Evolutionary conservation across 1,139 yeast species (phyloP), one percentile per base, ranked within the genome.

Genomic region (Zygotorulaspora mrakii): DNA sequence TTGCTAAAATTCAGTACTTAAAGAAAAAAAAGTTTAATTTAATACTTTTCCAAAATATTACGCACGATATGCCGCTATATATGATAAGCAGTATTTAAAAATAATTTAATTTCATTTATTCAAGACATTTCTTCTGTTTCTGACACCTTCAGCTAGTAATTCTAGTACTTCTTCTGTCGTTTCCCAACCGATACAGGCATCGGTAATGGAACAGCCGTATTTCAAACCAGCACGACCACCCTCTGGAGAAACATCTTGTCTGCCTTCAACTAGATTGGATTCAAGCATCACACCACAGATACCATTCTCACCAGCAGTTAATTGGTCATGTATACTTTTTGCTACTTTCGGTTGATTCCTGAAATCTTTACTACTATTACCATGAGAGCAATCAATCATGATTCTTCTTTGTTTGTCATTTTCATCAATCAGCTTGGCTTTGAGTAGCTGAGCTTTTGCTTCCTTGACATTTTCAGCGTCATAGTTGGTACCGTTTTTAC

Each of bases 331-430:
- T 43, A 91, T 76, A 39, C 70, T 76, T 14, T 77, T 74, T 14
- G 95, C 88, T n/a, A 89, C 98, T 64, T 75, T 77, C 34, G 97
- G 96, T 70, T 91, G 98, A 68, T 91, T 91, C 59, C 74, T 77
- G 74, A 79, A 89, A 67, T 91, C 81, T 65, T 91, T 91, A 60
- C 73, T 77, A 35, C 96, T 86, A 71, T 91, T 91, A 49, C 96
- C 98, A 62, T 91, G 98, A 29, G 96, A 88, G 64, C 97, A 91
- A 67, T 91, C 98, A 48, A 91, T 81, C 97, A 91, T 91, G 60
- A 91, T 84, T 65, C 94, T 76, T 55, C 83, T 79, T 31, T 69
- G 73, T 24, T 68, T 65, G 40, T 65, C 66, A 13, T 65, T 66
- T 13, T 67, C 69, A 23, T 68, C 67, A 23, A 75, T 64, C 21